Evolutionary conservation across 192 early-diverging fungal genomes (phyloP).

Genomic region (Linnemannia schmuckeri): DNA sequence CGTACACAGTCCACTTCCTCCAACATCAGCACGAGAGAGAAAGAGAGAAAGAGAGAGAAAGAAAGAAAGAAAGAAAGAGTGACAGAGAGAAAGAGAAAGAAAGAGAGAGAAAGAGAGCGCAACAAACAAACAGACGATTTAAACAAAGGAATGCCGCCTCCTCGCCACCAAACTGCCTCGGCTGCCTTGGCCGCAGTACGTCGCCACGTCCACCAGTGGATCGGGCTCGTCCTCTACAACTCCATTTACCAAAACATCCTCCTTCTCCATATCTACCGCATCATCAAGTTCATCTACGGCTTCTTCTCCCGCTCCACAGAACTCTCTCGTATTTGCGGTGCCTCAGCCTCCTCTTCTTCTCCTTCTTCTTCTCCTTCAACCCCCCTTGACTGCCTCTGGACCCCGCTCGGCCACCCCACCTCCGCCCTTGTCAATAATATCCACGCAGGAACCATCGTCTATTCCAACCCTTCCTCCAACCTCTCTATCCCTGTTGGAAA

Average conservation of each 20-base stretch:
- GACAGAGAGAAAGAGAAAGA: background rate
- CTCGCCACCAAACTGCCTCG: background rate
- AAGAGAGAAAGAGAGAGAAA: background rate
- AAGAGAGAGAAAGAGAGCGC: background rate
- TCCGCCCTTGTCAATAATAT: constrained; percentile 27
- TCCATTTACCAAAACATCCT: constrained; percentile 64
- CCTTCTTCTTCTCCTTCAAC: constrained; percentile 6
- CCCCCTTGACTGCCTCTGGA: constrained; percentile 36
- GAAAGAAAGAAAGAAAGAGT: background rate
- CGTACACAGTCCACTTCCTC: background rate
- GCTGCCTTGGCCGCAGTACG: constrained; percentile 21
- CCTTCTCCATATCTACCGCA: constrained; percentile 66
- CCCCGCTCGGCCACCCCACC: constrained; percentile 16
- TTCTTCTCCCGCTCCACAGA: constrained; percentile 72
- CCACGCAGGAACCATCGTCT: constrained; percentile 29
- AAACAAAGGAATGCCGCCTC: background rate
- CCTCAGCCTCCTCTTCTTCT: background rate
- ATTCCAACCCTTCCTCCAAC: constrained; percentile 7
- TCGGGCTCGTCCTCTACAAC: constrained; percentile 61
- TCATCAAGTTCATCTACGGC: constrained; percentile 66
- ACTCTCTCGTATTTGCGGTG: constrained; percentile 65
- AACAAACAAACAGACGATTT: background rate
- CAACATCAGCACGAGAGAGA: background rate
- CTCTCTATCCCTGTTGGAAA: background rate
- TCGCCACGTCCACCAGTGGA: constrained; percentile 59